phyloP scores from a whole-genome alignment of 2,329 filamentous ascomycete genomes.

The Penicillium decumbens region DNA sequence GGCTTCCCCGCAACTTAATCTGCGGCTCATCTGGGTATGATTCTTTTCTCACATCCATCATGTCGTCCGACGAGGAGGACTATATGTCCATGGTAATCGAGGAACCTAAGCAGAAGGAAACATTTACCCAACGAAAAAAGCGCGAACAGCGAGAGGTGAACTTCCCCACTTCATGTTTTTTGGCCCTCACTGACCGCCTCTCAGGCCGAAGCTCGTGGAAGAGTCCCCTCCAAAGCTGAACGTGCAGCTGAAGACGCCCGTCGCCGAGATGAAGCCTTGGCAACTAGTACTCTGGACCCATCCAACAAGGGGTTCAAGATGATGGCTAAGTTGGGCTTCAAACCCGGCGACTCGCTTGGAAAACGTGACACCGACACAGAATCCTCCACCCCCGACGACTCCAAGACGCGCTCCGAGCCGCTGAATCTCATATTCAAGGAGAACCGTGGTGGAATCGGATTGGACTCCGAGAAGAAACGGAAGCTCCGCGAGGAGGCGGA shows the following conservation, averaged over 20 bases:
- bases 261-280: constrained; percentile 69
- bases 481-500: constrained; percentile 63
- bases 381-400: constrained; percentile 1
- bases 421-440: constrained; percentile 73
- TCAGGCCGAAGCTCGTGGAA: constrained; percentile 62
- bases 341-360: constrained; percentile 68
- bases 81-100: constrained; percentile 95
- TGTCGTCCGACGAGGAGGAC: constrained; percentile 69
- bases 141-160: constrained; percentile 50
- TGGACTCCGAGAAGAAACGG: constrained; percentile 77
- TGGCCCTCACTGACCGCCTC: constrained; percentile 43
- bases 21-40: not conserved
- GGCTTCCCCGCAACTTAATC: constrained; percentile 7
- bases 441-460: constrained; percentile 74
- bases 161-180: constrained; percentile 33
- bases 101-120: constrained; percentile 59
- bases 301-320: constrained; percentile 86
- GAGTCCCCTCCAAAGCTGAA: constrained; percentile 72
- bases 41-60: constrained; percentile 2
- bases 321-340: constrained; percentile 96
- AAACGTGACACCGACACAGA: constrained; percentile 42
- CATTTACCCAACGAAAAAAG: constrained; percentile 57
- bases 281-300: constrained; percentile 66
- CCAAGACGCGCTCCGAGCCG: constrained; percentile 59
- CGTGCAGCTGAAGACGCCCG: constrained; percentile 67